Evolutionary conservation across 306 rosid genomes (phyloP), one percentile per base, ranked within the genome.

Genomic region (apple (Malus domestica)): DNA sequence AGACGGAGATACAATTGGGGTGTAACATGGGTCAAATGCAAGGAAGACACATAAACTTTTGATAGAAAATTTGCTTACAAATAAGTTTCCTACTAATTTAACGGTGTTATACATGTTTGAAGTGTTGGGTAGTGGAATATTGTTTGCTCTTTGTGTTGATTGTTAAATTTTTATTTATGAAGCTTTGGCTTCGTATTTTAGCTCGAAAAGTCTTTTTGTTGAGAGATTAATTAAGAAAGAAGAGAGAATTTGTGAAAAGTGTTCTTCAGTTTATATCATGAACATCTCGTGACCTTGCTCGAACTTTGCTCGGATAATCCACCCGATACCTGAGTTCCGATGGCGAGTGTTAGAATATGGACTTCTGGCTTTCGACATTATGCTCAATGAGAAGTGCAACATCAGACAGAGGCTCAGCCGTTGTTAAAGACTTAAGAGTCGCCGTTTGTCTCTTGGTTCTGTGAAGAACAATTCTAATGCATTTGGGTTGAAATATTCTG

Each of bases 401-500:
- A 10, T 10, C 82, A 3, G 69, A 67, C 75, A 78, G 75, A 73
- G 65, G 85, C 66, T 73, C 74, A 64, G 79, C 85, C 78, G 72
- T 83, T 6, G 55, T 33, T 5, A 33, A 33, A 33, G 38, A 33
- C 38, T 80, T n/a, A 78, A 72, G 83, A 74, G 46, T 45, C 75
- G 77, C 4, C 81, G 84, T 66, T 77, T 84, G n/a, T 65, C 25
- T 38, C 63, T 4, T 57, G 29, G 85, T 15, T 84, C 83, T 30
- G 42, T 81, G 52, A 86, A 80, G 84, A 84, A 60, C 16, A 80
- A 76, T 32, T 86, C 89, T 8, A 80, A 82, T 73, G 77, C 38
- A 32, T 90, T 86, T 74, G 93, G 93, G 42, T 72, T 89, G 81
- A 83, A 86, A 78, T 85, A 87, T 13, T 73, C 84, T 13, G 90